A percentile compares a stretch with the other conserved stretches of the same genome.
These are phyloP conservation scores for Podospora sp. DNA, from an alignment of 495 filamentous ascomycete genomes.

Conservation along the genomic window DNA sequence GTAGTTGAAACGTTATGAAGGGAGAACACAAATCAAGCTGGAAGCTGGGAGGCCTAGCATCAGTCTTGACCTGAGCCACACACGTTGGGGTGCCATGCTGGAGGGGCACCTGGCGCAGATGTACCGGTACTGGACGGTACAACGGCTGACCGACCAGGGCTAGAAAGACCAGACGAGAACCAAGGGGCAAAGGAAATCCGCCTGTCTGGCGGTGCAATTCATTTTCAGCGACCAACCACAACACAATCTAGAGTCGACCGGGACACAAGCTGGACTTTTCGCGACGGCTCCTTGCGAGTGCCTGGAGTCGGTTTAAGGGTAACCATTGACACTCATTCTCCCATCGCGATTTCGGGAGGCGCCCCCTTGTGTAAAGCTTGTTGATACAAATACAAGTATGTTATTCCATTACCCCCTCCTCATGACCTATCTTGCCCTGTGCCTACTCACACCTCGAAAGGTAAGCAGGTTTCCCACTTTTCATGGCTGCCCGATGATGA, in stretches of 20 bases:
- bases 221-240: conserved; percentile 14
- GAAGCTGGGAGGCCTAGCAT: background rate
- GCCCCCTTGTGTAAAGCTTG: background rate
- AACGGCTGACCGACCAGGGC: background rate
- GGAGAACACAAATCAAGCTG: background rate
- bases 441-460: background rate
- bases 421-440: background rate
- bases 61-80: background rate
- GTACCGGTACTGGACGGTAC: background rate
- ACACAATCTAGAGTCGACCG: background rate
- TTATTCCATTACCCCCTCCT: too few species aligned
- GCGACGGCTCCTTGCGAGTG: background rate
- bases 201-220: conserved; percentile 11
- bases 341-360: background rate
- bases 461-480: background rate
- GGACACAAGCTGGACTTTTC: background rate
- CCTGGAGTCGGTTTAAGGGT: background rate
- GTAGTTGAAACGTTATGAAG: too few species aligned
- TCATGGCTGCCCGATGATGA: conserved; percentile 16
- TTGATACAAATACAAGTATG: background rate
- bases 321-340: background rate
- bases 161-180: conserved; percentile 12
- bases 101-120: background rate
- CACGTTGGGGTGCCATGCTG: background rate
- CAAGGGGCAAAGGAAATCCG: conserved; percentile 6